A percentile compares a stretch with the other conserved stretches of the same genome.
These are phyloP conservation scores for Lolium multiflorum DNA, from an alignment of 176 grass and related monocot species.

Conservation along the genomic window DNA sequence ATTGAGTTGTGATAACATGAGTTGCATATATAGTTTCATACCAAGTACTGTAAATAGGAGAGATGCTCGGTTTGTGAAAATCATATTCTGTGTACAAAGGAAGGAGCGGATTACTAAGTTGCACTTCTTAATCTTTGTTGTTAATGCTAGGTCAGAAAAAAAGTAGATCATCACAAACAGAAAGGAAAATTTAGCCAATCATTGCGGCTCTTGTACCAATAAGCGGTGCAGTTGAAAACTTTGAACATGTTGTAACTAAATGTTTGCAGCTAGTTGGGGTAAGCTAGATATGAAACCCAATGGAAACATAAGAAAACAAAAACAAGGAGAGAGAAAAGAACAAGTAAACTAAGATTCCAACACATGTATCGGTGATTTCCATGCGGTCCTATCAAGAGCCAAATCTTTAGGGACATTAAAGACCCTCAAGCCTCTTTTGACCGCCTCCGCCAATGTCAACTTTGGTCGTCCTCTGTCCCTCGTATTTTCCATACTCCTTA, in stretches of 20 bases:
- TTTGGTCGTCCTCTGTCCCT: too few species aligned
- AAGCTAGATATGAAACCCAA: too few species aligned
- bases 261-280: neutral
- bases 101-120: neutral
- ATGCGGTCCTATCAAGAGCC: too few species aligned
- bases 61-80: neutral
- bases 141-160: neutral
- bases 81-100: neutral
- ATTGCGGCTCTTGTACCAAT: neutral
- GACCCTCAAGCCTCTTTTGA: too few species aligned
- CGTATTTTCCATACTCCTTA: too few species aligned
- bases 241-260: constrained; percentile 3
- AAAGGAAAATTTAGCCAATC: neutral
- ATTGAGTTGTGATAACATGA: constrained; percentile 9
- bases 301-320: too few species aligned
- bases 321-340: too few species aligned
- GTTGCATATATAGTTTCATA: neutral
- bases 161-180: neutral
- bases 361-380: too few species aligned
- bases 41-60: neutral
- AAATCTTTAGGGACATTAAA: too few species aligned
- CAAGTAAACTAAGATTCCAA: too few species aligned
- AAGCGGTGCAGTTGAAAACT: neutral
- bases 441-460: too few species aligned
- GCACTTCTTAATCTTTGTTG: constrained; percentile 10